Base-by-base conservation (phyloP, 805 yeast species). In the Candida verbasci region DNA sequence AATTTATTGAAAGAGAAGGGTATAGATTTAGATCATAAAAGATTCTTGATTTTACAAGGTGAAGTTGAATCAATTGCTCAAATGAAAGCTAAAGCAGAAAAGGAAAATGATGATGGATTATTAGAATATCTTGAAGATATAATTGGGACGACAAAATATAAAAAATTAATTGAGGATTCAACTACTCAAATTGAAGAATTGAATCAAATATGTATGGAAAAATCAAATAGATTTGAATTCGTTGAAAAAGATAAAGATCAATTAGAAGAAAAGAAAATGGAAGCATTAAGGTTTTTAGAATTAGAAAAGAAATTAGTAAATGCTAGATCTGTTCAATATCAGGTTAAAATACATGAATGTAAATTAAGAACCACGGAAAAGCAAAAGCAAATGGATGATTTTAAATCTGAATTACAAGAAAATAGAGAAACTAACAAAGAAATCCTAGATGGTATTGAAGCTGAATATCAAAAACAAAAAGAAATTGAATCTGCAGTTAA, bases 1-100 rank as follows among this genome's bases (percentile, higher is more conserved):
- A 63, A 65, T 1, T 62, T 86, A 23, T 67, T 93, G 34, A 80
- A 79, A 46, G 80, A 74, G 12, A 79, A 87, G 53, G 98, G 97
- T 4, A 84, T 93, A 40, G 98, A 93, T 58, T 69, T 93, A 43
- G 95, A 89, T 47, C 98, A 93, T 59, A 93, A 93, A 55, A 72
- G 99, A 48, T 93, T 93, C 50, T 70, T 93, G 48, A 94, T 93
- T 53, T 66, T 93, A 30, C 99, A 93, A 62, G 99, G 99, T 56
- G 99, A 93, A 56, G 98, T 93, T 29, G 99, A 93, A 63, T 82
- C 89, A 46, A 93, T 93, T 52, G 97, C 98, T 0, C 97, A 93
- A 56, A 94, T 93, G 99, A 91, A 91, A 55, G 85, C 99, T 9
- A 93, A 91, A 53, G 97, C 97, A 0, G 97, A 93, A 51, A 76